Conservation (phyloP, 1,139 yeast genomes). For the Eremothecium cymbalariae region DNA sequence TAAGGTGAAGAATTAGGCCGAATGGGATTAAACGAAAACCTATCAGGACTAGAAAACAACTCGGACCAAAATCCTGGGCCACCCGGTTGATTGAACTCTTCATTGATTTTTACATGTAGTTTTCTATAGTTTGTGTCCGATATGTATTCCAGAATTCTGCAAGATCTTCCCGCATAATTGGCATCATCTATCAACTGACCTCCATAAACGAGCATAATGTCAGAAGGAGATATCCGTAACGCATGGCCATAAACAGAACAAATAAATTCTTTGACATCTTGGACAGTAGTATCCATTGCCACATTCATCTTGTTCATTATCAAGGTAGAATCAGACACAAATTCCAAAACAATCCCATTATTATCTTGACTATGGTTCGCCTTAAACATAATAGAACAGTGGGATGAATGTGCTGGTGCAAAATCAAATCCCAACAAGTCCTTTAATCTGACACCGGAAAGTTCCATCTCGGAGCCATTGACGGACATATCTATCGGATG, state of each 20-base stretch:
- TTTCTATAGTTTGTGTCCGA: conserved; percentile 15
- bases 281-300: conserved; percentile 21
- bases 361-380: conserved; percentile 19
- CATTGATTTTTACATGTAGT: conserved; percentile 25
- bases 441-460: conserved; percentile 16
- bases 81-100: conserved; percentile 21
- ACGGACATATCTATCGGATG: conserved; percentile 11
- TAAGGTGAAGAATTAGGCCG: not conserved
- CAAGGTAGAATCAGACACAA: conserved; percentile 24
- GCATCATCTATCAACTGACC: conserved; percentile 21
- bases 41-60: conserved; percentile 17
- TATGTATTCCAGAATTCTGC: conserved; percentile 18
- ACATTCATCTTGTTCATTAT: conserved; percentile 21
- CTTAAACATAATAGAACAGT: conserved; percentile 23
- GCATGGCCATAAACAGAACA: conserved; percentile 24
- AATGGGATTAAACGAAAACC: conserved; percentile 14
- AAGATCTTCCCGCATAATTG: conserved; percentile 17
- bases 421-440: conserved; percentile 25
- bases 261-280: conserved; percentile 25
- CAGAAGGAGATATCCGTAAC: conserved; percentile 16
- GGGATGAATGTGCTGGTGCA: conserved; percentile 18
- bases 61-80: conserved; percentile 28
- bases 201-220: conserved; percentile 24
- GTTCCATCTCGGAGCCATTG: conserved; percentile 12
- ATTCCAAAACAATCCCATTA: conserved; percentile 16